phyloP scores from a whole-genome alignment of 169 alveolate genomes.

The Eimeria maxima region DNA sequence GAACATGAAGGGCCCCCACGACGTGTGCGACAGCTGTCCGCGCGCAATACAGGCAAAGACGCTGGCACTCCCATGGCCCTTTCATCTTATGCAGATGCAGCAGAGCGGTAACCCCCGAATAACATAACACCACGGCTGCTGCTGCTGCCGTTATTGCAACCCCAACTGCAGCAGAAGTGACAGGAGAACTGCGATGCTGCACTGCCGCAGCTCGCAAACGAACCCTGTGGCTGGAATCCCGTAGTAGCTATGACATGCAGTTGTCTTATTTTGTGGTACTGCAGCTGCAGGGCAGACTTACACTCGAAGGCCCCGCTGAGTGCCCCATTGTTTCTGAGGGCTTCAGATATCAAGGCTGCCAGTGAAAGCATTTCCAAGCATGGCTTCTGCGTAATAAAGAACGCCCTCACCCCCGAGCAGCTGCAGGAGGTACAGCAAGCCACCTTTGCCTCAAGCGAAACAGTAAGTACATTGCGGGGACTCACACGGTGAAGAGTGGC shows the following conservation, averaged over 20 bases:
- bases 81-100: conserved; percentile 76
- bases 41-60: conserved; percentile 52
- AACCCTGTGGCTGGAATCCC: neutral
- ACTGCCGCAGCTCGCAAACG: neutral
- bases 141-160: neutral
- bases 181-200: neutral
- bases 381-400: conserved; percentile 23
- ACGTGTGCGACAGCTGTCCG: conserved; percentile 20
- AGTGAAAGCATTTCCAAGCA: neutral
- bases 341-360: conserved; percentile 61
- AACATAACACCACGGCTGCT: neutral
- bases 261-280: neutral
- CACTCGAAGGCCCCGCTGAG: neutral
- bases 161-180: neutral
- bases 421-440: conserved; percentile 65
- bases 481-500: neutral
- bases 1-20: conserved; percentile 27
- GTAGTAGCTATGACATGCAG: neutral
- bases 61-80: conserved; percentile 78
- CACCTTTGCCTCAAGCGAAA: conserved; percentile 47
- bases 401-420: conserved; percentile 46
- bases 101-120: conserved; percentile 14
- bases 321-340: conserved; percentile 58
- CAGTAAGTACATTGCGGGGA: conserved; percentile 3
- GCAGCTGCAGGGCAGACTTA: conserved; percentile 32